A percentile compares a stretch with the other conserved stretches of the same genome.
Conservation (phyloP, 2,329 filamentous ascomycete genomes). For the Xylariaceae sp. region DNA sequence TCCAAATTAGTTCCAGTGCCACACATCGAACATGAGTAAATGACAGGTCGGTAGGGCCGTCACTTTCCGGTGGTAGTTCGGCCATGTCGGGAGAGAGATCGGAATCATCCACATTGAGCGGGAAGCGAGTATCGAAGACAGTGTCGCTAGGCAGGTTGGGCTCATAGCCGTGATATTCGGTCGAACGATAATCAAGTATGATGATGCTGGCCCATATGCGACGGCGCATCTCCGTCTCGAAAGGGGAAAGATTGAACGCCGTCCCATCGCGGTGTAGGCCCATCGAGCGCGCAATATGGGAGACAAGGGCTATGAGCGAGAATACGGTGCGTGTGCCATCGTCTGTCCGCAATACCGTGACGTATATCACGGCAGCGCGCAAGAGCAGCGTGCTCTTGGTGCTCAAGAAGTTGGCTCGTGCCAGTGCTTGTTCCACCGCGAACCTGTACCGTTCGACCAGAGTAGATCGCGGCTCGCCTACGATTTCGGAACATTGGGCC, state of each 20-base stretch:
- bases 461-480: constrained; percentile 47
- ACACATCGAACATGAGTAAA: constrained; percentile 37
- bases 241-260: constrained; percentile 40
- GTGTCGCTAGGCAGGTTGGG: constrained; percentile 35
- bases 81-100: constrained; percentile 42
- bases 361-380: constrained; percentile 57
- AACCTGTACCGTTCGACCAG: constrained; percentile 54
- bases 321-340: constrained; percentile 35
- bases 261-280: constrained; percentile 48
- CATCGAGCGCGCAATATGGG: constrained; percentile 34
- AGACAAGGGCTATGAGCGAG: constrained; percentile 33
- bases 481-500: constrained; percentile 40
- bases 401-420: constrained; percentile 56
- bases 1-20: constrained; percentile 23
- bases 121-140: constrained; percentile 42
- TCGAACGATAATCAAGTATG: constrained; percentile 41
- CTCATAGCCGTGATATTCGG: constrained; percentile 46
- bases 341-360: constrained; percentile 47
- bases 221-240: constrained; percentile 47
- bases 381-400: constrained; percentile 57
- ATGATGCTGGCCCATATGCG: constrained; percentile 47
- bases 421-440: constrained; percentile 57
- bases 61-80: constrained; percentile 13
- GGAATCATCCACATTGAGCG: constrained; percentile 47
- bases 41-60: constrained; percentile 43